Conservation (phyloP, 192 early-diverging fungal genomes). For the Endogone sp. region DNA sequence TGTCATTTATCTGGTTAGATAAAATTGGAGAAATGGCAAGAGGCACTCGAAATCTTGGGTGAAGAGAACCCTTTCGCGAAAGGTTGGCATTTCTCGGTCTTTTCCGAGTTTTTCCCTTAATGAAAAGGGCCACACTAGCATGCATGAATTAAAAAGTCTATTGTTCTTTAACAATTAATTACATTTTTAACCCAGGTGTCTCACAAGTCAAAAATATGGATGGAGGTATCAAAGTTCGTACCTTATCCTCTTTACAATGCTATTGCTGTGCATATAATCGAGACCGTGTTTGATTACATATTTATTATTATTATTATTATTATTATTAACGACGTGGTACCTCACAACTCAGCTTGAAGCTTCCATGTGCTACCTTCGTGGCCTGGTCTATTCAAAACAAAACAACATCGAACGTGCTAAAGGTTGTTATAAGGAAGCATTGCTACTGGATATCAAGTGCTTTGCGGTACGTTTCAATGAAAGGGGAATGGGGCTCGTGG, state of each 20-base stretch:
- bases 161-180: neutral
- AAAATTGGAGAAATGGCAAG: slow-evolving; percentile 43
- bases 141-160: too few relatives aligned
- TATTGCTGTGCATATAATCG: too few relatives aligned
- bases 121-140: too few relatives aligned
- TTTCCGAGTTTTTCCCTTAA: too few relatives aligned
- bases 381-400: slow-evolving; percentile 45
- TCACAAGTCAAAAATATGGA: slow-evolving; percentile 30
- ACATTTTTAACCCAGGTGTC: slow-evolving; percentile 2
- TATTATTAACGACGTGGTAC: too few relatives aligned
- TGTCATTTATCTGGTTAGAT: slow-evolving; percentile 21
- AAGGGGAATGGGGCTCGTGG: neutral
- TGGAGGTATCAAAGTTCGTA: slow-evolving; percentile 41
- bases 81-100: slow-evolving; percentile 10
- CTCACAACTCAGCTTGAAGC: slow-evolving; percentile 47
- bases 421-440: slow-evolving; percentile 56
- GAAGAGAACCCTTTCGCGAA: slow-evolving; percentile 41
- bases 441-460: slow-evolving; percentile 59
- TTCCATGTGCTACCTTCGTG: slow-evolving; percentile 58
- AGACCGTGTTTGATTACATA: too few relatives aligned
- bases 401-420: slow-evolving; percentile 50
- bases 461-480: slow-evolving; percentile 42
- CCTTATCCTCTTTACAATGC: too few relatives aligned
- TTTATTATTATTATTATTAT: too few relatives aligned
- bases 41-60: slow-evolving; percentile 51